Evolutionary conservation across 176 grass and related monocot genomes (phyloP), one percentile per base, ranked within the genome.

Genomic region (Aegilops sharonensis): DNA sequence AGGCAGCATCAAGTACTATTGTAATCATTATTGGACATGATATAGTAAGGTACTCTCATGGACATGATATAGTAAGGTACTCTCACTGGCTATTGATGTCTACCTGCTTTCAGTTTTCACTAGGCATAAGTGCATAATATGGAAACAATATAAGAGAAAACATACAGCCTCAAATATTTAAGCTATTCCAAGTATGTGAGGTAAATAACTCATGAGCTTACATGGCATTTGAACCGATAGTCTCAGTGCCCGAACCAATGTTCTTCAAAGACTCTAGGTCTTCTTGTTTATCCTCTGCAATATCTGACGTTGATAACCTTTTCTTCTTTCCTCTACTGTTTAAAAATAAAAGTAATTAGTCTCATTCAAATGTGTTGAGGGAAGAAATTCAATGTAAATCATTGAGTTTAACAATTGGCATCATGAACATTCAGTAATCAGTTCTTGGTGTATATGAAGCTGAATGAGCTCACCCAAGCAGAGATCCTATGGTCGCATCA

Each of bases 391-490:
- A 75, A n/a, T 85, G 56, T 78, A 72, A 47, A 78, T 84, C 11
- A 84, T 18, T 61, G 31, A 83, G 66, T 42, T 82, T 37, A 79
- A 83, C 3, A 57, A 71, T n/a, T 67, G 37, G 61, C 42, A 81
- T n/a, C 14, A 23, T 31, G 37, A 76, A 77, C 37, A 75, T 78
- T 52, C 66, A 54, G 81, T 77, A 66, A 12, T 74, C 27, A 78
- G 64, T 39, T 37, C 23, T 76, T 45, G 20, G 27, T 68, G 36
- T 69, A 84, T 75, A 72, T 59, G 63, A 64, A 88, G 76, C 70
- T 54, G 78, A 85, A 72, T 72, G 31, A 56, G 64, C 72, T 92
- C 89, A 98, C 95, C 93, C 87, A 82, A 90, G 70, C 81, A 98
- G 65, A 79, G 93, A 91, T 56, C 80, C 79, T 76, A 95, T 90